Percentiles rank a stretch among this genome's conserved stretches.
phyloP scores from a whole-genome alignment of 129 eudicot species.

The Smallanthus sonchifolius region DNA sequence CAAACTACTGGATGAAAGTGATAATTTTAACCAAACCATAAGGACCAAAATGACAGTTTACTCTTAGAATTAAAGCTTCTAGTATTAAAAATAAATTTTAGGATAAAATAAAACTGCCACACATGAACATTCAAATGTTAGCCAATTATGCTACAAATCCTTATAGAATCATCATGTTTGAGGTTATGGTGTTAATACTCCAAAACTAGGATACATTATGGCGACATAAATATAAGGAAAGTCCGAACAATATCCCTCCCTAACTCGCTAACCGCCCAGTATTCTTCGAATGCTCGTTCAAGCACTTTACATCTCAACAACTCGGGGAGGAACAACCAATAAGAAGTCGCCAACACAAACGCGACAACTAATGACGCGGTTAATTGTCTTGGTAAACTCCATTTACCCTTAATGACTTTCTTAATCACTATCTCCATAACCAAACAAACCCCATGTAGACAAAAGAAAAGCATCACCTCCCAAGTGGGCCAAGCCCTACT shows the following conservation, averaged over 20 bases:
- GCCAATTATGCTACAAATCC: background rate
- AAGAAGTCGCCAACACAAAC: conserved; percentile 45
- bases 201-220: background rate
- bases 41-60: no score
- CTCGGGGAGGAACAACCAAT: conserved; percentile 58
- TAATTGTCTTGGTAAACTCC: conserved; percentile 32
- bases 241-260: background rate
- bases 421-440: conserved; percentile 46
- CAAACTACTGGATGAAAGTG: no score
- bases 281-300: conserved; percentile 48
- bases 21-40: no score
- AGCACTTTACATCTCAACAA: conserved; percentile 28
- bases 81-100: no score
- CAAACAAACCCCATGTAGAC: conserved; percentile 60
- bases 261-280: conserved; percentile 16
- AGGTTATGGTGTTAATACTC: background rate
- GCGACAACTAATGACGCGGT: conserved; percentile 30
- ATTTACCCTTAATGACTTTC: conserved; percentile 21
- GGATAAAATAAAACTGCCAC: background rate
- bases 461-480: conserved; percentile 55
- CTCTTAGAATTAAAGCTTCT: no score
- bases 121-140: background rate
- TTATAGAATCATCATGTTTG: background rate
- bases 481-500: conserved; percentile 53
- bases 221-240: no score